Conservation (phyloP, 768 basidiomycete genomes). For the Roridomyces roridus region DNA sequence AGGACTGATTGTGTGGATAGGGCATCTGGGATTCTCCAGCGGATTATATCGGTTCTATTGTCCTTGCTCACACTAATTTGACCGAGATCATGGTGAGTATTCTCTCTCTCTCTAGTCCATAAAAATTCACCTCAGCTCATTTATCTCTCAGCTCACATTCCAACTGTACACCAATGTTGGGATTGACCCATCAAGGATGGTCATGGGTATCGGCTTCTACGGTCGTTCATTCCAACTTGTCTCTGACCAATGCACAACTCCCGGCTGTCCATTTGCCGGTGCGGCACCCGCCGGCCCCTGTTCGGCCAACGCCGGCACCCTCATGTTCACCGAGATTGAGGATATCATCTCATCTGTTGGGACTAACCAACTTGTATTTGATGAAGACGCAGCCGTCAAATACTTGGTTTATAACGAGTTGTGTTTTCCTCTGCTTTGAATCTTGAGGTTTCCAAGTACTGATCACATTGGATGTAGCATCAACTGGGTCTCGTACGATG, state of each 20-base stretch:
- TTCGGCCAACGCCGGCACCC: background rate
- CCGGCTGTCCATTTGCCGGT: background rate
- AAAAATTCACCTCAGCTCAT: background rate
- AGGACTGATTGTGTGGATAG: background rate
- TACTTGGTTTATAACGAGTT: background rate
- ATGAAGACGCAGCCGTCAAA: background rate
- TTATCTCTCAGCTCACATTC: background rate
- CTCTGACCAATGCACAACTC: background rate
- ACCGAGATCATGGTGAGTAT: background rate
- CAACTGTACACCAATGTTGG: background rate
- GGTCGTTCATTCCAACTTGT: background rate
- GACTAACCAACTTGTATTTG: background rate
- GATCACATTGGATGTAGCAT: too few species aligned
- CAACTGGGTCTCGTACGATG: background rate
- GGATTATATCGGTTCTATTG: slow-evolving; percentile 6
- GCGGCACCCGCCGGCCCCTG: background rate
- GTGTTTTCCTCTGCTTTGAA: background rate
- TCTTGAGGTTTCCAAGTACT: too few species aligned
- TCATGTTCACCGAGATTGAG: background rate
- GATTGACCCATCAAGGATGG: background rate
- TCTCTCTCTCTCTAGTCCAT: too few species aligned
- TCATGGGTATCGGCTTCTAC: slow-evolving; percentile 1
- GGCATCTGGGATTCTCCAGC: background rate
- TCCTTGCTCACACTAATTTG: background rate
- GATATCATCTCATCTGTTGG: background rate